These are phyloP conservation scores for Naganishia vishniacii DNA, from an alignment of 768 basidiomycete genomes.

Conservation along the genomic window DNA sequence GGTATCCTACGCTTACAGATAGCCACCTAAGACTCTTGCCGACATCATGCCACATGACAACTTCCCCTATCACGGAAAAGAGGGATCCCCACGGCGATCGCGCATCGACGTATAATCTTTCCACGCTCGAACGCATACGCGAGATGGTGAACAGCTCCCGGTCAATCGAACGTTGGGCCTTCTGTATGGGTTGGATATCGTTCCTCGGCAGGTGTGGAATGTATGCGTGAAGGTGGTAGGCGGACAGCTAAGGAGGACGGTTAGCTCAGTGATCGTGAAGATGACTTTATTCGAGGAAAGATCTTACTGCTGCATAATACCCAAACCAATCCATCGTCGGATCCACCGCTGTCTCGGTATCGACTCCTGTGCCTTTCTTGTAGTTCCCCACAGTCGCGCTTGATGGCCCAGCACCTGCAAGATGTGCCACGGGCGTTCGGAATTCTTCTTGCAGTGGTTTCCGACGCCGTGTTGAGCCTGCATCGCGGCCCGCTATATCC, in stretches of 20 bases:
- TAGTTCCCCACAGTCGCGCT: too few species aligned
- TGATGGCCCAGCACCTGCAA: too few species aligned
- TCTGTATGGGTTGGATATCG: background rate
- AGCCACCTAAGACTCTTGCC: conserved; percentile 8
- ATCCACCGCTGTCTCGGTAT: background rate
- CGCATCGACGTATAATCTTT: conserved; percentile 29
- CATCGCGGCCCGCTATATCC: background rate
- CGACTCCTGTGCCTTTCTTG: background rate
- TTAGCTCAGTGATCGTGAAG: background rate
- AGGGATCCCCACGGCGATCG: conserved; percentile 26
- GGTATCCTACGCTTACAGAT: conserved; percentile 12
- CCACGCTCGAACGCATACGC: conserved; percentile 26
- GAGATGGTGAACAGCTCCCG: conserved; percentile 30
- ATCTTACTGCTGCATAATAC: conserved; percentile 10
- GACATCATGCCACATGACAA: conserved; percentile 28
- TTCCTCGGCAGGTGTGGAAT: background rate
- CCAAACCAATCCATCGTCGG: conserved; percentile 11
- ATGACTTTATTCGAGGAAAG: background rate
- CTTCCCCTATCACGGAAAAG: conserved; percentile 8
- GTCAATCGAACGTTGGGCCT: background rate
- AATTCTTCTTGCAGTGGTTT: background rate
- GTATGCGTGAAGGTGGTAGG: conserved; percentile 8
- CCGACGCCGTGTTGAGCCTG: too few species aligned
- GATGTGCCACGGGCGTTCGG: background rate
- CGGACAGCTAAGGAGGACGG: background rate